These are phyloP conservation scores for Marasmius fiardii DNA, from an alignment of 1,284 basidiomycete species.

Conservation along the genomic window DNA sequence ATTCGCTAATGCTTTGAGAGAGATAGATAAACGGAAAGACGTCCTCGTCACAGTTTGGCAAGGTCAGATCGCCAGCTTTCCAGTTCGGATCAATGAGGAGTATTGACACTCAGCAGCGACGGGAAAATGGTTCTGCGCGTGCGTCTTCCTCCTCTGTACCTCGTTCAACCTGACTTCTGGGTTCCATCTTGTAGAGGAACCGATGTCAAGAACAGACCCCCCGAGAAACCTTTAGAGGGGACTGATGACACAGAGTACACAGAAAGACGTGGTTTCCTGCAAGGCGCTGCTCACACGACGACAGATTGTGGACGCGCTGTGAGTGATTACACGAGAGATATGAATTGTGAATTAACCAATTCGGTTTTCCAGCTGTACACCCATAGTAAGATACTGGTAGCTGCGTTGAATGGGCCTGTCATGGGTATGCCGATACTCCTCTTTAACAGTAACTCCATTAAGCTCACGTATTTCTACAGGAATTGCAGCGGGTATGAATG, in stretches of 20 bases:
- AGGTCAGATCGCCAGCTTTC: slow-evolving; percentile 36
- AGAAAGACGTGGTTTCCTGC: slow-evolving; percentile 41
- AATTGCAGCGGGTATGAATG: slow-evolving; percentile 55
- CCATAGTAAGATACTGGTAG: slow-evolving; percentile 63
- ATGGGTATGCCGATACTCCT: slow-evolving; percentile 43
- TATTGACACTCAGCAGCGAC: slow-evolving; percentile 37
- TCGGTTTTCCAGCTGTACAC: slow-evolving; percentile 46
- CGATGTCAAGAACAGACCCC: slow-evolving; percentile 38
- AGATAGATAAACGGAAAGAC: slow-evolving; percentile 57
- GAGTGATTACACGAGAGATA: slow-evolving; percentile 18
- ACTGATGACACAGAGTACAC: slow-evolving; percentile 11
- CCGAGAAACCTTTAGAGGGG: slow-evolving; percentile 16
- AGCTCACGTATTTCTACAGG: slow-evolving; percentile 39
- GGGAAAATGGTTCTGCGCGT: slow-evolving; percentile 74
- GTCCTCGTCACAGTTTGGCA: slow-evolving; percentile 67
- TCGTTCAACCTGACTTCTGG: background rate
- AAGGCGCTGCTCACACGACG: slow-evolving; percentile 44
- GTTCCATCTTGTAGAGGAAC: slow-evolving; percentile 41
- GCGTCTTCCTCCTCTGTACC: slow-evolving; percentile 21
- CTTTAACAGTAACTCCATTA: background rate
- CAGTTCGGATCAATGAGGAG: background rate
- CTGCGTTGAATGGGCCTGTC: slow-evolving; percentile 69
- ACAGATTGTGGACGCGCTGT: slow-evolving; percentile 64
- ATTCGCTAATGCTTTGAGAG: slow-evolving; percentile 53
- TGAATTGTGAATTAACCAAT: background rate